phyloP scores from a whole-genome alignment of 2,329 filamentous ascomycete genomes.

The Pseudofabraea citricarpa region DNA sequence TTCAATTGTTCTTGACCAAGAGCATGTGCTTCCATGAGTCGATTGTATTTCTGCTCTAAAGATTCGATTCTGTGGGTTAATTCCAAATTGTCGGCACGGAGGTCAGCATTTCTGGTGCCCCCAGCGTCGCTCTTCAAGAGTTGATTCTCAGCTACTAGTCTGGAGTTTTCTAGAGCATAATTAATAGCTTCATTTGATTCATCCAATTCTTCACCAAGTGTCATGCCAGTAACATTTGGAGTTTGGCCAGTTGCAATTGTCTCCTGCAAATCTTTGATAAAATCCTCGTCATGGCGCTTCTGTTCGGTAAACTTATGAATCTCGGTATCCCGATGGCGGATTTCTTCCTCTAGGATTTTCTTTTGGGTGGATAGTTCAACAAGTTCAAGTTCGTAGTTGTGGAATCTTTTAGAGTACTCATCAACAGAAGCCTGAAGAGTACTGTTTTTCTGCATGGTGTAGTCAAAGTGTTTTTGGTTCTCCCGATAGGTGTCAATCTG shows the following conservation, averaged over 20 bases:
- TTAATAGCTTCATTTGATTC: conserved; percentile 28
- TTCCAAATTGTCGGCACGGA: conserved; percentile 53
- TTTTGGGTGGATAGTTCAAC: conserved; percentile 35
- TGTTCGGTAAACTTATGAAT: conserved; percentile 30
- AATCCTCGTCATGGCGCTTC: conserved; percentile 39
- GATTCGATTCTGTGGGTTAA: conserved; percentile 44
- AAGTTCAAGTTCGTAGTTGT: conserved; percentile 27
- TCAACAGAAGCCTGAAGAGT: conserved; percentile 30
- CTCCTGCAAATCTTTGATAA: conserved; percentile 51
- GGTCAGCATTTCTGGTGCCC: conserved; percentile 47
- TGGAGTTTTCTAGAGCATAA: conserved; percentile 46
- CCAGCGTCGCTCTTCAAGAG: conserved; percentile 50
- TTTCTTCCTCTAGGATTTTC: conserved; percentile 40
- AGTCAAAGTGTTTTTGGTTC: conserved; percentile 33
- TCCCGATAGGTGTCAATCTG: conserved; percentile 50
- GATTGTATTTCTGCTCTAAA: conserved; percentile 50
- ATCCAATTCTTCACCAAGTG: conserved; percentile 57
- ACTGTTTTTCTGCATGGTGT: conserved; percentile 22
- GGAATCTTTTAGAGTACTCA: conserved; percentile 32
- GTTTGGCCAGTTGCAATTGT: conserved; percentile 29
- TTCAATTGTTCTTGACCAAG: conserved; percentile 54
- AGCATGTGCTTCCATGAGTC: conserved; percentile 53
- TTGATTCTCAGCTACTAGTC: conserved; percentile 57
- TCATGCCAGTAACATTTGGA: conserved; percentile 30
- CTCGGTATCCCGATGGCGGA: conserved; percentile 21